Evolutionary conservation across 805 yeast genomes (phyloP), one percentile per base, ranked within the genome.

Genomic region (Scheffersomyces coipomensis): DNA sequence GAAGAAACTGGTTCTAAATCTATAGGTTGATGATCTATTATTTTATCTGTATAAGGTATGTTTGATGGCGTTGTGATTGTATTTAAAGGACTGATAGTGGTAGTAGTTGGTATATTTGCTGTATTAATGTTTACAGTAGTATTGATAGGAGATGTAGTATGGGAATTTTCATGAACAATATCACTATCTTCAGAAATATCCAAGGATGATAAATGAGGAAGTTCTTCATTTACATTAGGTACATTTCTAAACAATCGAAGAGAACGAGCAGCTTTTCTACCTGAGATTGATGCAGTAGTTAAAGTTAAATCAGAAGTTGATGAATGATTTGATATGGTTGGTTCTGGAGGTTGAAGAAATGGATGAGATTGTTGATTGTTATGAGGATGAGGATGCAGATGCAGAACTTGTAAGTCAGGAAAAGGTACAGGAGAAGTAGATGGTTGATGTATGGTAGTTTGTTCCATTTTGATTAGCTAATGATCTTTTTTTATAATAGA

Each of bases 1-100:
- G 85, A 78, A 0, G 85, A 79, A 0, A 81, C 76, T 0, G 87
- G 86, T 42, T 82, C 83, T 33, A 78, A 48, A 0, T 60, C 49
- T 16, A 59, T 23, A 11, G 40, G 12, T 17, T 29, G 29, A n/a
- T 18, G 10, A n/a, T 33, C 37, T 48, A 19, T 56, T 16, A 19
- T 47, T 29, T 30, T 5, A n/a, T 39, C 37, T 11, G 19, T 13
- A 12, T 18, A 27, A 10, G 35, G 32, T n/a, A 22, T 19, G 3
- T 15, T 18, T 10, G 22, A 23, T 23, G 37, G 37, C 13, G 16
- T 26, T 19, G 43, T 30, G n/a, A 19, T 27, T 24, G 33, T 37
- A 33, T 36, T 47, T n/a, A 35, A 40, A 25, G 37, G 30, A 17
- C 36, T 33, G 25, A 34, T 29, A 3, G 26, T 16, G 13, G 24